Evolutionary conservation across 495 filamentous ascomycete species (phyloP).

Genomic region (Aspergillus bertholletiae): DNA sequence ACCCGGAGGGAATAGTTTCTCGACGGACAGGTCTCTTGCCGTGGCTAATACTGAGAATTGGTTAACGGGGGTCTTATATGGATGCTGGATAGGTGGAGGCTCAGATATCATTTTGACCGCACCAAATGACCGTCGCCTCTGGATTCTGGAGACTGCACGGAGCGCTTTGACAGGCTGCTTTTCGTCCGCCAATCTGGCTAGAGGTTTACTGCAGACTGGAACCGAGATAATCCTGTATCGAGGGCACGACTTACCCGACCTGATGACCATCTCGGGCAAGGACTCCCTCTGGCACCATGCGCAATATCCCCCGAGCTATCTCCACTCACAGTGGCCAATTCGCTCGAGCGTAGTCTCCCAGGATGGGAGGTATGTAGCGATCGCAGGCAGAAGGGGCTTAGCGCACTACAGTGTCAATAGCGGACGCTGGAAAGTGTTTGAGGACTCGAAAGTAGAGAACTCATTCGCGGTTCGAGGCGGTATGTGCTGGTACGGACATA

Average conservation of each 20-base stretch:
- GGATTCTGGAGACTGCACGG: slow-evolving; percentile 86
- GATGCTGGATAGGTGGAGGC: slow-evolving; percentile 82
- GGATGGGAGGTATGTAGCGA: slow-evolving; percentile 91
- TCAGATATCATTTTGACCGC: slow-evolving; percentile 76
- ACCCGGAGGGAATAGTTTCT: slow-evolving; percentile 75
- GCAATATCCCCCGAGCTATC: slow-evolving; percentile 78
- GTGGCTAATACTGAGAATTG: slow-evolving; percentile 70
- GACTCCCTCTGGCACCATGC: slow-evolving; percentile 89
- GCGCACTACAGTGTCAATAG: slow-evolving; percentile 96
- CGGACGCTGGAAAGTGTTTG: slow-evolving; percentile 93
- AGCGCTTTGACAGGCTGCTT: slow-evolving; percentile 89
- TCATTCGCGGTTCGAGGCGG: slow-evolving; percentile 90
- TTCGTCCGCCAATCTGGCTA: slow-evolving; percentile 81
- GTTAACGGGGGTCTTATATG: slow-evolving; percentile 70
- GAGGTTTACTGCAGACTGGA: slow-evolving; percentile 83
- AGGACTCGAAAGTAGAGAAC: slow-evolving; percentile 74
- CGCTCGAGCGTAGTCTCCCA: slow-evolving; percentile 77
- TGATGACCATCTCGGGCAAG: slow-evolving; percentile 90
- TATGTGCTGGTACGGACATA: slow-evolving; percentile 98
- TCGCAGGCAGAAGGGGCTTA: slow-evolving; percentile 86
- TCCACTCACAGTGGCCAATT: slow-evolving; percentile 90
- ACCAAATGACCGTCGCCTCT: slow-evolving; percentile 69
- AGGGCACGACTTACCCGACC: slow-evolving; percentile 85
- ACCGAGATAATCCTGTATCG: slow-evolving; percentile 86
- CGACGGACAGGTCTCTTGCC: slow-evolving; percentile 59